Percentiles rank a stretch among this genome's conserved stretches.
phyloP scores from a whole-genome alignment of 1,139 yeast species.

The Pichia sp. region DNA sequence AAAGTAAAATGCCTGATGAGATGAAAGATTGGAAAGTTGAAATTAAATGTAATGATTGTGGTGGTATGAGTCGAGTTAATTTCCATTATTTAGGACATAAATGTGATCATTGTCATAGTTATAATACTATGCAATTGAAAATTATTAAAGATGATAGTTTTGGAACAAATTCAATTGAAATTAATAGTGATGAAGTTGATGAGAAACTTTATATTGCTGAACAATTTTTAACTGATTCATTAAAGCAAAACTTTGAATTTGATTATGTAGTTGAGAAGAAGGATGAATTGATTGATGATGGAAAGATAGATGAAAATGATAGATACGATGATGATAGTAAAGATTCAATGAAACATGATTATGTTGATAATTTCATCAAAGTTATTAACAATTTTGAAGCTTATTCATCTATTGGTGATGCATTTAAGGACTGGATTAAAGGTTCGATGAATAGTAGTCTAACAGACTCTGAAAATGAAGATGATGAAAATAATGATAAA shows the following conservation, averaged over 20 bases:
- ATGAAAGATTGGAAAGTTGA: slow-evolving; percentile 70
- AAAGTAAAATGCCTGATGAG: slow-evolving; percentile 75
- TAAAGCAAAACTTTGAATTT: slow-evolving; percentile 27
- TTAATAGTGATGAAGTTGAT: slow-evolving; percentile 1
- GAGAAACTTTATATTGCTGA: slow-evolving; percentile 9
- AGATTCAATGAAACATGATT: slow-evolving; percentile 20
- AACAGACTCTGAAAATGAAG: no score
- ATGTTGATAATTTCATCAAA: slow-evolving; percentile 27
- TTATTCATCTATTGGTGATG: slow-evolving; percentile 28
- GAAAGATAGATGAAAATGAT: slow-evolving; percentile 4
- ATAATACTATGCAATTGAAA: slow-evolving; percentile 71
- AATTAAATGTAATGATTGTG: slow-evolving; percentile 82
- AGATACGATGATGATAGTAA: slow-evolving; percentile 8
- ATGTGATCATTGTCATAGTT: slow-evolving; percentile 80
- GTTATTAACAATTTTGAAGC: slow-evolving; percentile 29
- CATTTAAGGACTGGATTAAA: slow-evolving; percentile 29
- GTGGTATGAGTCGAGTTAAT: slow-evolving; percentile 66
- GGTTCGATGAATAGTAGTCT: slow-evolving; percentile 12
- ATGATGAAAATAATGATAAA: no score
- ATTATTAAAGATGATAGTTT: slow-evolving; percentile 28
- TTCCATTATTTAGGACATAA: slow-evolving; percentile 84
- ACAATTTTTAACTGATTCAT: slow-evolving; percentile 19
- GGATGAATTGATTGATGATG: background rate
- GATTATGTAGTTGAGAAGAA: slow-evolving; percentile 17
- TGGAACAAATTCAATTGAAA: slow-evolving; percentile 4